Evolutionary conservation across 2,329 filamentous ascomycete species (phyloP), one percentile per base, ranked within the genome.

Genomic region (Fusarium musae): DNA sequence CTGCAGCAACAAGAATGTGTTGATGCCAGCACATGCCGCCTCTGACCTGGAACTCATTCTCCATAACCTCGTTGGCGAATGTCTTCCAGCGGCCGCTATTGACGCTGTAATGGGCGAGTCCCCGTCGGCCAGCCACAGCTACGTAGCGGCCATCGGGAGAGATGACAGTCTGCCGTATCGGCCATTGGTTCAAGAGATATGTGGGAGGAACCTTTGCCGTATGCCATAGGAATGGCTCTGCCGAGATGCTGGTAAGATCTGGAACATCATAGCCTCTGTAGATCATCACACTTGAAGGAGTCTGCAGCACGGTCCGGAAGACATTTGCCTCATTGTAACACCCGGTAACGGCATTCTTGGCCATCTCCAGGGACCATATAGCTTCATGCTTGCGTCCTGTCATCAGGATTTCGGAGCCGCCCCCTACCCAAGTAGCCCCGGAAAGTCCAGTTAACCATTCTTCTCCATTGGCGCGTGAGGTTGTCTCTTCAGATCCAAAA

Each of bases 1-100:
- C 92, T 8, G 96, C 95, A 43, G 95, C 95, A 63, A 98, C 93
- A 23, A 99, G 87, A 37, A 98, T 93, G 82, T 99, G 96, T 75
- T 97, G 95, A 80, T 97, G 95, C 96, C 96, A 99, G 80, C 96
- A 98, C 95, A 99, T 97, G 11, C 96, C 96, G 54, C 96, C 96
- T 71, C 95, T 88, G 19, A 99, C 94, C 30, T 94, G 91, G 79
- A 99, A 99, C 71, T 95, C 94, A 77, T 95, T 95, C 82, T 98
- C 96, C 78, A 92, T 89, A 36, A 88, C 90, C 32, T 91, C 88
- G 77, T 95, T 94, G 54, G 92, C 88, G 80, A 99, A 99, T 0
- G 93, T 97, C 80, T 97, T 98, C 96, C 96, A 99, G 66, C 96
- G 89, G 34, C 96, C 94, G 79, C 96, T 98, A 75, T 93, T 93